Base-by-base conservation (phyloP, 139 green algal species). In the Micromonas pusilla region DNA sequence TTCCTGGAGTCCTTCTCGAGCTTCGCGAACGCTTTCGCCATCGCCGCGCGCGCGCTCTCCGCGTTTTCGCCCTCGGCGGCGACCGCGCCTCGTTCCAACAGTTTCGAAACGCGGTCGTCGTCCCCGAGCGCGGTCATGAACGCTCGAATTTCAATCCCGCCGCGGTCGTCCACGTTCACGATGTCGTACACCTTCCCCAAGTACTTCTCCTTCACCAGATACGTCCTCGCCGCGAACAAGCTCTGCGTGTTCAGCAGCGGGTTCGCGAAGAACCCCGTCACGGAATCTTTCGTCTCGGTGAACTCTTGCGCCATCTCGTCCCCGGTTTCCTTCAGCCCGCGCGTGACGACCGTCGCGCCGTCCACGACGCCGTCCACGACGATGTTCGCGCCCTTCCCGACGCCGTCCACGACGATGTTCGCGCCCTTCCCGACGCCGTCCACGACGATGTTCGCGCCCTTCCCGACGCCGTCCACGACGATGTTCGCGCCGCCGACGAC, bases 331-430 rank as follows among this genome's bases (percentile, higher is more conserved):
- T 70, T 70, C 63, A 70, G 2, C 31, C 63, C 63, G 63, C 31
- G 21, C 28, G 28, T 25, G 2, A 70, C 63, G 21, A 25, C 31
- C 63, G 25, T 34, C 1, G 20, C 2, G 20, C n/a, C 26, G 63
- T 70, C 63, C 16, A 25, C 25, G 21, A 70, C 20, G 1, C 28
- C 28, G 30, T 26, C 45, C 45, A 57, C n/a, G n/a, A n/a, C n/a
- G n/a, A n/a, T n/a, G n/a, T n/a, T n/a, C n/a, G n/a, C n/a, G 37
- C 68, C 68, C 20, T 75, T 63, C 16, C 34, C 53, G 37, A 75
- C 31, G 19, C 23, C 37, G 30, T 26, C 45, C 45, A 57, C 45
- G 16, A 57, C 16, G 9, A 57, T 57, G 45, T 57, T 57, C 45
- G 9, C 45, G 16, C 45, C 45, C 45, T 57, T 16, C 9, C 9